These are phyloP conservation scores for Podaxis sp. DNA, from an alignment of 768 basidiomycete genomes.

Conservation along the genomic window DNA sequence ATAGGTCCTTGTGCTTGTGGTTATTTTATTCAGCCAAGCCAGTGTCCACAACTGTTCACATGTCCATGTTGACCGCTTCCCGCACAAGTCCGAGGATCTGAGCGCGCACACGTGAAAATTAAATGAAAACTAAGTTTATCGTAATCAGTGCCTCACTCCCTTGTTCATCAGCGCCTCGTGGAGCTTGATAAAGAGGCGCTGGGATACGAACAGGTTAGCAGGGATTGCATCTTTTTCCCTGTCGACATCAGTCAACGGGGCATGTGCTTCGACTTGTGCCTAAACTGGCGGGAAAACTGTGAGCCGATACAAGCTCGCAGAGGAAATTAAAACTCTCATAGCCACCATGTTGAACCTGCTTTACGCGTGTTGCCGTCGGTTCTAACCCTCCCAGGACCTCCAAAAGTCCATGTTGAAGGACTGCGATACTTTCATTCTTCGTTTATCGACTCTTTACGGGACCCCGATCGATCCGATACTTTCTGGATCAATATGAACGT, in stretches of 20 bases:
- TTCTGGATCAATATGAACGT: not conserved
- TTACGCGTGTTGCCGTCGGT: not conserved
- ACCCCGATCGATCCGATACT: not conserved
- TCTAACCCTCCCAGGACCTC: not conserved
- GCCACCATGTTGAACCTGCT: not conserved
- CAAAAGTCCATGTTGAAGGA: not conserved
- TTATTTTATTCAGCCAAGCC: too few species aligned
- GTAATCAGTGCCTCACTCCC: not conserved
- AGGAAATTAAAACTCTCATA: not conserved
- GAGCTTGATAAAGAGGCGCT: too few species aligned
- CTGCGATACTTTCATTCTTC: not conserved
- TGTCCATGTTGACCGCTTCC: not conserved
- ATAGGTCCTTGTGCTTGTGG: too few species aligned
- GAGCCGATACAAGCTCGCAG: not conserved
- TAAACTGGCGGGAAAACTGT: not conserved
- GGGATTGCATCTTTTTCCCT: not conserved
- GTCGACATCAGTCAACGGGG: not conserved
- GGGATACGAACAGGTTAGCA: too few species aligned
- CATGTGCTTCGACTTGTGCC: not conserved
- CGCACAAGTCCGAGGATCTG: too few species aligned
- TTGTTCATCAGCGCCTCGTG: too few species aligned
- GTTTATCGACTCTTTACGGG: not conserved
- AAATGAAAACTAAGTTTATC: not conserved
- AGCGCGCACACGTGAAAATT: not conserved
- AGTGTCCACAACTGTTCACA: not conserved